phyloP scores from a whole-genome alignment of 1,139 yeast genomes.

The Arxiozyma telluris region DNA sequence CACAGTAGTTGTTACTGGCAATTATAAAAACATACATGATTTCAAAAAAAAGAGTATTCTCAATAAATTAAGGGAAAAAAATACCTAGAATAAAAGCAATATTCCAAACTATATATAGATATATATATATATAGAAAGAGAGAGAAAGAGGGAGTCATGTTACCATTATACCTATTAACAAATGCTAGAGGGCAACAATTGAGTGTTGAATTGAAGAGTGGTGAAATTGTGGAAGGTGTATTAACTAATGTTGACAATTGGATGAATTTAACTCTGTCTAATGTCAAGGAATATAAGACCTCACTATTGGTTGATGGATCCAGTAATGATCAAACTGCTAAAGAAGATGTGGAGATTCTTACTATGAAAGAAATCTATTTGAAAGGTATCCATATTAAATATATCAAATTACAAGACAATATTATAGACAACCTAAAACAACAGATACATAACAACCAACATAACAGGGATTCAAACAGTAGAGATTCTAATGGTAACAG shows the following conservation, averaged over 20 bases:
- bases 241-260: conserved; percentile 83
- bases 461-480: conserved; percentile 25
- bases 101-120: no score
- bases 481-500: conserved; percentile 25
- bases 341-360: conserved; percentile 37
- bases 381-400: conserved; percentile 74
- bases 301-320: conserved; percentile 31
- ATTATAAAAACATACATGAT: background rate
- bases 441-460: conserved; percentile 32
- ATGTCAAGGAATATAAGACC: conserved; percentile 50
- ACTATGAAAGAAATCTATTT: conserved; percentile 73
- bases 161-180: conserved; percentile 82
- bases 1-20: no score
- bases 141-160: conserved; percentile 33
- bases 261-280: conserved; percentile 84
- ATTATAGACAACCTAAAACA: conserved; percentile 76
- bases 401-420: conserved; percentile 55
- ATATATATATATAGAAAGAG: background rate
- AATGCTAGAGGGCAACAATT: conserved; percentile 87
- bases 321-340: background rate
- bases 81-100: no score
- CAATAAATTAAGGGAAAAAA: background rate
- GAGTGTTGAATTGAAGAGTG: conserved; percentile 84
- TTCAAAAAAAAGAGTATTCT: background rate
- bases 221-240: conserved; percentile 82